A percentile compares a stretch with the other conserved stretches of the same genome.
Evolutionary conservation across 805 yeast species (phyloP).

Genomic region (Tetrapisispora fleetii): DNA sequence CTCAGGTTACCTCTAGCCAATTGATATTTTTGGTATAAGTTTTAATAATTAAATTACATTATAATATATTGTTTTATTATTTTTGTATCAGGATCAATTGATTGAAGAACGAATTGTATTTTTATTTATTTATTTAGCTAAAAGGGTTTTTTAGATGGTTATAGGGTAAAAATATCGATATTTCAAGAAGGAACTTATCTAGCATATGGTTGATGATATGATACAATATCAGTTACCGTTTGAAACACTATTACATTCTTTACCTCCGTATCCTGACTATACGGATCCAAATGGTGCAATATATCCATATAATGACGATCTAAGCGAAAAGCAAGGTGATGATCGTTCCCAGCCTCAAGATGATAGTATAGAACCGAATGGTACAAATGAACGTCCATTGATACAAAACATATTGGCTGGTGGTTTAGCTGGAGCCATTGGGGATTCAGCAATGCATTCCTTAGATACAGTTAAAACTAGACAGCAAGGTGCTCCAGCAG

Average conservation of each 20-base stretch:
- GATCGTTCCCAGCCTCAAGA: neutral
- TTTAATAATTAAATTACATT: no score
- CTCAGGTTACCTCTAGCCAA: no score
- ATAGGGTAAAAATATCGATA: neutral
- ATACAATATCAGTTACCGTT: neutral
- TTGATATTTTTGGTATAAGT: no score
- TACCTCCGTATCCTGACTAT: neutral
- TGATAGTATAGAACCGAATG: neutral
- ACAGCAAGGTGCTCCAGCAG: conserved; percentile 83
- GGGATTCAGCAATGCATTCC: conserved; percentile 93
- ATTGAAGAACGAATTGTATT: no score
- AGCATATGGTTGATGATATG: neutral
- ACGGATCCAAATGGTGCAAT: neutral
- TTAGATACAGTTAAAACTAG: conserved; percentile 93
- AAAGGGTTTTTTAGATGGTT: neutral
- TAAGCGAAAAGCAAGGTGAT: neutral
- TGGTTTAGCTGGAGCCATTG: conserved; percentile 72
- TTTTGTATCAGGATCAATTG: no score
- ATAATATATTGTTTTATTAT: no score
- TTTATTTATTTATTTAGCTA: no score
- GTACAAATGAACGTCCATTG: conserved; percentile 1
- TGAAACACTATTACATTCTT: neutral
- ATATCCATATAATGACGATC: neutral
- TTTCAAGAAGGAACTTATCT: neutral
- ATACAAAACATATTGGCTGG: conserved; percentile 32